A percentile compares a stretch with the other conserved stretches of the same genome.
These are phyloP conservation scores for Cydonia oblonga DNA, from an alignment of 331 rosid genomes.

Conservation along the genomic window DNA sequence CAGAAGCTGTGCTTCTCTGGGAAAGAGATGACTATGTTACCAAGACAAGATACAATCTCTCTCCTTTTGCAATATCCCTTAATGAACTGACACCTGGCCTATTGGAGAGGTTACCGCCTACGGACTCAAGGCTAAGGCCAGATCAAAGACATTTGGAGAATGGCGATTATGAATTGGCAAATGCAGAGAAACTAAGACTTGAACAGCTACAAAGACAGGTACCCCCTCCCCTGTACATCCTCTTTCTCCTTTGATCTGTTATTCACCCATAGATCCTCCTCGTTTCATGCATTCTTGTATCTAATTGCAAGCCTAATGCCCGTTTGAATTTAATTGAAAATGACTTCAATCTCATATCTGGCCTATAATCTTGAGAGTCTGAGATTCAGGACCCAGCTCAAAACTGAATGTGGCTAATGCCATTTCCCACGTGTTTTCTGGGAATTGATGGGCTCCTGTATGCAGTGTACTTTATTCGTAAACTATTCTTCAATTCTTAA, in stretches of 20 bases:
- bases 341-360: not conserved
- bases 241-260: not conserved
- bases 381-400: not conserved
- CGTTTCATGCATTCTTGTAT: not conserved
- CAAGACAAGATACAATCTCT: conserved; percentile 90
- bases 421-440: too few species aligned
- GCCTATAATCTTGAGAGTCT: not conserved
- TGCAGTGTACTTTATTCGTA: not conserved
- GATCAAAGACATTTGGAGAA: conserved; percentile 93
- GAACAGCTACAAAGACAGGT: conserved; percentile 99
- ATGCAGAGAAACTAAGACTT: conserved; percentile 86
- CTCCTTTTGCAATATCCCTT: conserved; percentile 85
- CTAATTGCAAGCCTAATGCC: not conserved
- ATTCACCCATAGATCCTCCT: not conserved
- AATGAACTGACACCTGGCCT: conserved; percentile 77
- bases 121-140: conserved; percentile 95
- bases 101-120: conserved; percentile 65
- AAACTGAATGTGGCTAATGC: too few species aligned
- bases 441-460: too few species aligned
- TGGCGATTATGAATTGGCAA: conserved; percentile 86
- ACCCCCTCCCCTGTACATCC: not conserved
- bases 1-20: conserved; percentile 91
- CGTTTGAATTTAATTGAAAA: not conserved
- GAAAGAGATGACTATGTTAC: conserved; percentile 56
- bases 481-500: not conserved